phyloP scores from a whole-genome alignment of 225 moss, liverwort and hornwort genomes.

The Marchantia paleacea region DNA sequence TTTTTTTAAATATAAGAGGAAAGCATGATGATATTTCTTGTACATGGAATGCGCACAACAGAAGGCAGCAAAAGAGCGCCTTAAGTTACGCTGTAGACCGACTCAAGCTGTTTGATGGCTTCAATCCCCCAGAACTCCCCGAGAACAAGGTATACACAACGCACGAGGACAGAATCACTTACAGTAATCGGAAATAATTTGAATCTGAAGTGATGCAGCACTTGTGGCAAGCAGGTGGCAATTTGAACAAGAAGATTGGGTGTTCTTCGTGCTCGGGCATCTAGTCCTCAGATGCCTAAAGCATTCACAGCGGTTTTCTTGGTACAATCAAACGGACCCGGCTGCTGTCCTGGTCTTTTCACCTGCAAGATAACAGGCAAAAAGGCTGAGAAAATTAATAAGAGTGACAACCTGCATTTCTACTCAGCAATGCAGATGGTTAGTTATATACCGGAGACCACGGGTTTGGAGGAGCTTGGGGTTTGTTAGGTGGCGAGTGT shows the following conservation, averaged over 20 bases:
- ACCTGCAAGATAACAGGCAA: conserved; percentile 28
- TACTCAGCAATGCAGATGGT: neutral
- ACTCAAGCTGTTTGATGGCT: neutral
- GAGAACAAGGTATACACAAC: neutral
- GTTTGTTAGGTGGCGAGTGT: conserved; percentile 83
- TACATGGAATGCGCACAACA: too few species aligned
- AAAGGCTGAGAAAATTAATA: neutral
- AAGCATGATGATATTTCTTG: too few species aligned
- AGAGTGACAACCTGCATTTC: neutral
- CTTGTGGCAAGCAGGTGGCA: neutral
- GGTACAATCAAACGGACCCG: conserved; percentile 52
- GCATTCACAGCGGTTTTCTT: conserved; percentile 18
- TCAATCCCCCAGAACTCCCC: neutral
- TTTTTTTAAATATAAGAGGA: too few species aligned
- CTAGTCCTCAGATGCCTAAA: neutral
- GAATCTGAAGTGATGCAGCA: neutral
- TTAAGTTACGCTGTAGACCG: neutral
- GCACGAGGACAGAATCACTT: neutral
- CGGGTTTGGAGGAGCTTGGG: conserved; percentile 53
- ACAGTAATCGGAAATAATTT: neutral
- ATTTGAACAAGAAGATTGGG: neutral
- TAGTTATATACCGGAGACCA: conserved; percentile 75
- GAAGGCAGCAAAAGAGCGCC: neutral
- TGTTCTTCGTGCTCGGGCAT: neutral
- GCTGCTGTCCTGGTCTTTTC: conserved; percentile 36